Conservation (phyloP, 192 early-diverging fungal genomes). For the Spinellus fusiger region DNA sequence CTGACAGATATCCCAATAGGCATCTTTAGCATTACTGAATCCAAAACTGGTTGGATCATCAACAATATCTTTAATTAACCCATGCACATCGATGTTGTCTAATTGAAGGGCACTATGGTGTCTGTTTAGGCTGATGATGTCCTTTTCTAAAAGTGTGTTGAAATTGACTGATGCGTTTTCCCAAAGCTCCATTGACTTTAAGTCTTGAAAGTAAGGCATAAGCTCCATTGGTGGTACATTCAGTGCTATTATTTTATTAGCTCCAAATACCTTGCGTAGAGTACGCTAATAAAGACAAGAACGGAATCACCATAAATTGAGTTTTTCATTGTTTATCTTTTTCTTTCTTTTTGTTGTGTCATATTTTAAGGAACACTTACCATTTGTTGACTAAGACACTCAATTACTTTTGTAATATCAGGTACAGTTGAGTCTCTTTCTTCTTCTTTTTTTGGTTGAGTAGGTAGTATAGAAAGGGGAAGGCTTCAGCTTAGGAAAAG, state of each 20-base stretch:
- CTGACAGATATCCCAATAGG: conserved; percentile 25
- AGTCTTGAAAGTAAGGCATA: conserved; percentile 17
- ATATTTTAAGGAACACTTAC: no score
- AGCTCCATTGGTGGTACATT: conserved; percentile 24
- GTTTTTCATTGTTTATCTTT: background rate
- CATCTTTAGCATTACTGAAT: conserved; percentile 7
- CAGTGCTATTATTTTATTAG: conserved; percentile 15
- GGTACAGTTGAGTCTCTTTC: background rate
- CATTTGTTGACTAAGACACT: conserved; percentile 12
- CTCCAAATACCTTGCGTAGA: conserved; percentile 9
- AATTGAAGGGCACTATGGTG: conserved; percentile 1
- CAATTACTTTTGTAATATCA: conserved; percentile 4
- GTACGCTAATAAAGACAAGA: conserved; percentile 4
- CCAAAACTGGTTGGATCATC: conserved; percentile 19
- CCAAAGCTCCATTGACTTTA: background rate
- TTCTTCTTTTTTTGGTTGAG: background rate
- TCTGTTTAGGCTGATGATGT: conserved; percentile 10
- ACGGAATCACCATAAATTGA: background rate
- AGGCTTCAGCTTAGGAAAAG: background rate
- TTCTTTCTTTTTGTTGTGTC: background rate
- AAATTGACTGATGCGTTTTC: conserved; percentile 3
- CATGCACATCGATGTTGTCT: conserved; percentile 15
- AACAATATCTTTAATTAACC: conserved; percentile 16
- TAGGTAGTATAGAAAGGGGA: background rate
- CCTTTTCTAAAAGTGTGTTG: conserved; percentile 9